Evolutionary conservation across 2,329 filamentous ascomycete species (phyloP).

Genomic region (Aspergillus ustus): DNA sequence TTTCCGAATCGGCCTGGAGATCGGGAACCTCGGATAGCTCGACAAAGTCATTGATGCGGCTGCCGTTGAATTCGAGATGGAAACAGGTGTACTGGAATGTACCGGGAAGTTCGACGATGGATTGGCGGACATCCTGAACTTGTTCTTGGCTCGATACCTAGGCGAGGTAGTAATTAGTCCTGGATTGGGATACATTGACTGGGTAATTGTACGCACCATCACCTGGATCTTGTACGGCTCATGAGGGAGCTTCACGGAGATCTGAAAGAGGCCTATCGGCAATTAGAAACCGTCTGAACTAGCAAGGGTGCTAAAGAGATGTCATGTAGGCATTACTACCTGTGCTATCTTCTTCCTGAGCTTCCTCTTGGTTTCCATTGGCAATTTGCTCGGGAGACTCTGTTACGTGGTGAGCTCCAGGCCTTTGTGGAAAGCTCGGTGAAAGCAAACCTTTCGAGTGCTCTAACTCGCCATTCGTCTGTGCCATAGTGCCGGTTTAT

Average conservation of each 20-base stretch:
- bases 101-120: conserved; percentile 88
- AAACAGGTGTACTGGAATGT: conserved; percentile 99
- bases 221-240: conserved; percentile 79
- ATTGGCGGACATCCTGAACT: conserved; percentile 95
- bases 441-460: conserved; percentile 43
- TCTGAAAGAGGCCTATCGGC: conserved; percentile 62
- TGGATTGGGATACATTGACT: conserved; percentile 12
- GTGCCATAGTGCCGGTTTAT: conserved; percentile 39
- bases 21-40: conserved; percentile 87
- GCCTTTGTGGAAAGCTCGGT: conserved; percentile 5
- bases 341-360: conserved; percentile 40
- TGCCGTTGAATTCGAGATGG: conserved; percentile 87
- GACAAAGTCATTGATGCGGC: conserved; percentile 93
- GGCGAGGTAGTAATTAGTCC: conserved; percentile 18
- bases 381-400: conserved; percentile 42
- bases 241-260: conserved; percentile 82
- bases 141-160: conserved; percentile 93
- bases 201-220: conserved; percentile 64
- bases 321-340: conserved; percentile 38
- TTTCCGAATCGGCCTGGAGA: conserved; percentile 75
- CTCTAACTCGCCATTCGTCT: conserved; percentile 45
- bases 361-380: conserved; percentile 41
- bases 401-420: conserved; percentile 28
- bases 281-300: background rate
- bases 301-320: background rate